phyloP scores from a whole-genome alignment of 257 asterid species.

The Solanum lycopersicoides region DNA sequence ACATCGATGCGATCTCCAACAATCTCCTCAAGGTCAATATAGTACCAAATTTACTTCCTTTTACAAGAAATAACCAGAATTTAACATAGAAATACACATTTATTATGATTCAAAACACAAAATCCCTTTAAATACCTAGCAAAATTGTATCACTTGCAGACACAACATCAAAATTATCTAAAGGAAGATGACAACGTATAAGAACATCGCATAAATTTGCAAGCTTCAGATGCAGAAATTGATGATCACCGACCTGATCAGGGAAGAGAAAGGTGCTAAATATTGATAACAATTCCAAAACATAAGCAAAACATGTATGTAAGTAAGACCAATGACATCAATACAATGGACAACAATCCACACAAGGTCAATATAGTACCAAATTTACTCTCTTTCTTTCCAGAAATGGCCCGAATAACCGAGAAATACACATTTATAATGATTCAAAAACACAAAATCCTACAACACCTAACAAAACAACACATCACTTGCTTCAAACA shows the following conservation, averaged over 20 bases:
- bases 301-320: not conserved
- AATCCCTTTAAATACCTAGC: not conserved
- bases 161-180: not conserved
- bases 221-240: not conserved
- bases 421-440: not conserved
- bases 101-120: not conserved
- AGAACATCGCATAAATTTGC: not conserved
- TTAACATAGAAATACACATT: not conserved
- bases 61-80: not conserved
- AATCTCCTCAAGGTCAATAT: not conserved
- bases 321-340: not conserved
- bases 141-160: too few species aligned
- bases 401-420: not conserved
- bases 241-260: constrained; percentile 13
- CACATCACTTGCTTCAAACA: not conserved
- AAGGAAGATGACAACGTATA: not conserved
- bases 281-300: not conserved
- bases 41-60: not conserved
- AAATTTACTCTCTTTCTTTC: not conserved
- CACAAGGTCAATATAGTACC: not conserved
- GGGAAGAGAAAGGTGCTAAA: constrained; percentile 10
- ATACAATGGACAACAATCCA: not conserved
- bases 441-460: not conserved
- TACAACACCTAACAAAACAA: not conserved
- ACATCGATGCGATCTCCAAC: not conserved